Percentiles rank a stretch among this genome's conserved stretches.
These are phyloP conservation scores for Fusarium verticillioides DNA, from an alignment of 2,329 filamentous ascomycete genomes.

Conservation along the genomic window DNA sequence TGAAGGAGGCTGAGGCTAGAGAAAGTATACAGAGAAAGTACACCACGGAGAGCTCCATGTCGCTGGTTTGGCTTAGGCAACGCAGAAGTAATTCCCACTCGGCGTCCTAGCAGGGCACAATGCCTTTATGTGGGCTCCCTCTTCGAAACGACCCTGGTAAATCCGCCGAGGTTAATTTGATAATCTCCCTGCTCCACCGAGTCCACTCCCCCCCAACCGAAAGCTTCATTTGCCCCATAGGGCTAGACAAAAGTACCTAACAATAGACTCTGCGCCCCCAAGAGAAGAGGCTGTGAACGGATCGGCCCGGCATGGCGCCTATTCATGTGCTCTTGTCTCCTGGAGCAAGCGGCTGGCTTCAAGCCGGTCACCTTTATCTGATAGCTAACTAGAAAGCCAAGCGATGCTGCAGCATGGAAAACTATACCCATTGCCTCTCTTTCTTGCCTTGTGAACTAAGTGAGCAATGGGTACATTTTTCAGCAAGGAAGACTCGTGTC, in stretches of 20 bases:
- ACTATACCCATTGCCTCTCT: neutral
- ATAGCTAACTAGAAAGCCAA: accelerated
- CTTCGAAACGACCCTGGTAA: neutral
- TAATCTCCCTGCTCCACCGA: neutral
- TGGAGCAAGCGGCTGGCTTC: accelerated
- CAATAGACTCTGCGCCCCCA: neutral
- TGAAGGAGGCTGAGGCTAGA: neutral
- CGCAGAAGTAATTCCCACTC: neutral
- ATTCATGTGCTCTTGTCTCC: neutral
- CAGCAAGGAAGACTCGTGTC: neutral
- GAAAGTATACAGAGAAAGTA: neutral
- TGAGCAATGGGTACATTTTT: neutral
- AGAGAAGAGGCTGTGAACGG: neutral
- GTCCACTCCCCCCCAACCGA: neutral
- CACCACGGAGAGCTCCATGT: neutral
- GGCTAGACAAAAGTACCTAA: neutral
- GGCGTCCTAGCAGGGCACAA: neutral
- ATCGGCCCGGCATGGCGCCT: neutral
- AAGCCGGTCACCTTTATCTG: accelerated
- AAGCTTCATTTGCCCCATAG: neutral
- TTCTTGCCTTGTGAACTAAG: neutral
- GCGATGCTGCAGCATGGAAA: accelerated
- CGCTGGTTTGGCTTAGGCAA: neutral
- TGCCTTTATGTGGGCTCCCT: neutral
- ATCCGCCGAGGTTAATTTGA: neutral